Conservation (phyloP, 352 stramenopile species). For the Globisporangium takayamanum region DNA sequence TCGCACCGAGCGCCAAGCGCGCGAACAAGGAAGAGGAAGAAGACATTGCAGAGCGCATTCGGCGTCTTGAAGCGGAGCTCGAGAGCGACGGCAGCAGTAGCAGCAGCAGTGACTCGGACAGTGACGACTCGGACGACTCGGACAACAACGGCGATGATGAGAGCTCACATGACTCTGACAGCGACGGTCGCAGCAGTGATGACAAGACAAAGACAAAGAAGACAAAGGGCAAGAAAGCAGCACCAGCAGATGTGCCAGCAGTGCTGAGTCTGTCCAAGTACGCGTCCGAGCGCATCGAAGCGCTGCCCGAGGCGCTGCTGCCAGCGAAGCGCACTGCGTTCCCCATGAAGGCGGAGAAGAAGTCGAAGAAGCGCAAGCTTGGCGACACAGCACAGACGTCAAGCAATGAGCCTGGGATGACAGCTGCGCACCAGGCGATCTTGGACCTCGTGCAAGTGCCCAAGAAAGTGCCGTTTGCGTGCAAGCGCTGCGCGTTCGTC, state of each 20-base stretch:
- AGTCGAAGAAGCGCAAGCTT: conserved; percentile 30
- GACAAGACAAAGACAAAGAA: background rate
- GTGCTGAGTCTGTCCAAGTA: conserved; percentile 70
- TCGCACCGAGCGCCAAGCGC: conserved; percentile 18
- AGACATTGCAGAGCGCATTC: conserved; percentile 63
- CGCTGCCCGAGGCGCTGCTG: conserved; percentile 49
- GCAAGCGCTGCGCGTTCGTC: conserved; percentile 74
- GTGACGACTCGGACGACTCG: conserved; percentile 17
- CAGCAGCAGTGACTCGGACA: conserved; percentile 14
- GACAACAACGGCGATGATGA: background rate
- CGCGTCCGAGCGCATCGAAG: conserved; percentile 53
- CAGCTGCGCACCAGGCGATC: conserved; percentile 22
- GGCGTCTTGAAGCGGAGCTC: conserved; percentile 64
- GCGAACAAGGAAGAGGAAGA: conserved; percentile 25
- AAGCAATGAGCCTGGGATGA: conserved; percentile 15
- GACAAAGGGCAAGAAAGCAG: conserved; percentile 5
- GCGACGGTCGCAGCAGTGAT: background rate
- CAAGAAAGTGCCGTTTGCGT: conserved; percentile 79
- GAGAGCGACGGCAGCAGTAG: conserved; percentile 19
- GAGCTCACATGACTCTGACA: background rate
- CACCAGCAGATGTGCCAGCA: background rate
- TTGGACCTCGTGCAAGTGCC: conserved; percentile 47
- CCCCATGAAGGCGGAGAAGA: conserved; percentile 24
- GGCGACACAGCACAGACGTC: conserved; percentile 16
- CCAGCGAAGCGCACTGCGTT: conserved; percentile 24